Evolutionary conservation across 495 filamentous ascomycete genomes (phyloP), one percentile per base, ranked within the genome.

Genomic region (Mytilinidion resinicola): DNA sequence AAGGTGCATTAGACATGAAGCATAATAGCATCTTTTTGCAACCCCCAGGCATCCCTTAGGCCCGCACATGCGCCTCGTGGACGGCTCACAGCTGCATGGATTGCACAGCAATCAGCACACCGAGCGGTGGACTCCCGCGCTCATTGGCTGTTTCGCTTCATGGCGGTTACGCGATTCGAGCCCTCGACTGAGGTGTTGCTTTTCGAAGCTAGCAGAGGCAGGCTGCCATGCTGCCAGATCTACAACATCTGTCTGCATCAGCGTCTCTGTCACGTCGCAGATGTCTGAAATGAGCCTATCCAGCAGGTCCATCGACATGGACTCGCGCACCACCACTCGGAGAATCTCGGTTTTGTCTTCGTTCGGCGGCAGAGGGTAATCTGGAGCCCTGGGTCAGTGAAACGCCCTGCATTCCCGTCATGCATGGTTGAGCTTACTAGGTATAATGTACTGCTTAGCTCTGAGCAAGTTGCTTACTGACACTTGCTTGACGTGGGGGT

Each of bases 381-480:
- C 73, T 78, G 53, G 25, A 30, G 25, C 51, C 21, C 12, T 6
- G n/a, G 17, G 51, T 38, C 53, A 62, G 53, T 20, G 57, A 56
- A 51, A 35, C 25, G 25, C 25, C 25, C 25, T 30, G 25, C 25
- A 30, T 51, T 34, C 17, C 12, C 19, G 51, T 30, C n/a, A 25
- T 30, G 38, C n/a, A 46, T 17, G 56, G 21, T 56, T n/a, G 34
- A 52, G 37, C 74, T 58, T 73, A 78, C 76, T 88, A 30, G 85
- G 86, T 60, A 90, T 84, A 60, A 89, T 88, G 72, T 88, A 89
- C 69, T 87, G 85, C 56, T 84, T 84, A 6, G 80, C 81, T 14
- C 86, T 75, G 61, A 89, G 64, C 30, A 89, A 69, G 1, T 85
- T 79, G 36, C 80, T 84, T n/a, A 89, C 73, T 11, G 75, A 77